Conservation (phyloP, 495 filamentous ascomycete genomes). For the Sordaria brevicollis region DNA sequence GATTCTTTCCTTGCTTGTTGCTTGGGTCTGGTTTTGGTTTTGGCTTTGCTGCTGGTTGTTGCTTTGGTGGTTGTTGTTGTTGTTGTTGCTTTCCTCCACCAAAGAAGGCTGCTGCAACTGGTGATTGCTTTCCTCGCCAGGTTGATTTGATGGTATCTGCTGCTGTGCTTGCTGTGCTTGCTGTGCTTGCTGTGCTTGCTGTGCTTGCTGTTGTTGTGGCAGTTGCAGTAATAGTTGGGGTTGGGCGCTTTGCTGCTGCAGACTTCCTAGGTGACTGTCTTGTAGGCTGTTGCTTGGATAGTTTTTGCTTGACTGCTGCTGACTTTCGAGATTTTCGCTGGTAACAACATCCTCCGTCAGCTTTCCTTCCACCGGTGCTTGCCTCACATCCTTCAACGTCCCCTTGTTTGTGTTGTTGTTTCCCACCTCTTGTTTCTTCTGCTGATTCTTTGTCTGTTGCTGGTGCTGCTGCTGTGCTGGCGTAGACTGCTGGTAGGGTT, state of each 20-base stretch:
- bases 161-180: background rate
- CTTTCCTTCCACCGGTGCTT: background rate
- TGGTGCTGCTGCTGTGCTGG: background rate
- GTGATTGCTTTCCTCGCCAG: background rate
- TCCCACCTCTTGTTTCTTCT: background rate
- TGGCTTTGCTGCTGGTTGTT: no score
- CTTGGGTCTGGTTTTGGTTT: slow-evolving; percentile 1
- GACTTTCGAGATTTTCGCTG: background rate
- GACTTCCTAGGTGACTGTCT: background rate
- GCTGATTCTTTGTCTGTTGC: no score
- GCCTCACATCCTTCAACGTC: background rate
- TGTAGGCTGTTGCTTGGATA: background rate
- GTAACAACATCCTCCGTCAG: background rate
- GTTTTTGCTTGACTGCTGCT: no score
- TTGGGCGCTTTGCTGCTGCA: background rate
- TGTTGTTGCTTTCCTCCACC: background rate
- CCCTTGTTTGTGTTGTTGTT: background rate
- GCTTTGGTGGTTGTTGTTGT: slow-evolving; percentile 1
- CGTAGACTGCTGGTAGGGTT: background rate
- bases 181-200: no score
- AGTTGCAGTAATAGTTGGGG: background rate
- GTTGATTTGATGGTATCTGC: background rate
- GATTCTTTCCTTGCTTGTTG: slow-evolving; percentile 27
- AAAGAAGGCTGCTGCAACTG: background rate
- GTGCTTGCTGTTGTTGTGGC: background rate